These are phyloP conservation scores for Wickerhamomyces tratensis DNA, from an alignment of 805 yeast genomes.

Conservation along the genomic window DNA sequence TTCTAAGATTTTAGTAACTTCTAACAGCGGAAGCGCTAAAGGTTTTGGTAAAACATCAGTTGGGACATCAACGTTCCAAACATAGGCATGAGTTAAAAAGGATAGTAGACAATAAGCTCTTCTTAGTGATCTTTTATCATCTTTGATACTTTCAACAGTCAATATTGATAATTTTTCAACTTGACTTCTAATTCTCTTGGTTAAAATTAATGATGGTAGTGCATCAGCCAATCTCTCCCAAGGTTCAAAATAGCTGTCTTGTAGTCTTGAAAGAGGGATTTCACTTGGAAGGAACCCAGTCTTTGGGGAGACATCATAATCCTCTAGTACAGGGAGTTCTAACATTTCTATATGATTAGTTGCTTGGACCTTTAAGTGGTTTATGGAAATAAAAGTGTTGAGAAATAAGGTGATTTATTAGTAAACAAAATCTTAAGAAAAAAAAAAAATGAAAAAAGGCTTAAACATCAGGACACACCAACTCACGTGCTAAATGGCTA, in stretches of 20 bases:
- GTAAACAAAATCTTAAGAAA: no score
- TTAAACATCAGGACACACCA: no score
- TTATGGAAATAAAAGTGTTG: no score
- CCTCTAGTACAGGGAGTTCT: conserved; percentile 40
- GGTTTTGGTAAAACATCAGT: conserved; percentile 53
- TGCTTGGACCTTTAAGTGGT: no score
- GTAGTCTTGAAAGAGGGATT: conserved; percentile 51
- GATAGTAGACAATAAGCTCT: conserved; percentile 77
- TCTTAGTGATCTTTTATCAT: conserved; percentile 43
- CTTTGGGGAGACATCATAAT: conserved; percentile 59
- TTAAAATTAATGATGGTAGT: conserved; percentile 65
- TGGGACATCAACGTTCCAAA: conserved; percentile 72
- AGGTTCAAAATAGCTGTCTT: conserved; percentile 51
- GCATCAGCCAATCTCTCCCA: conserved; percentile 69
- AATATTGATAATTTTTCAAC: conserved; percentile 61
- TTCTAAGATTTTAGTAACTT: conserved; percentile 47
- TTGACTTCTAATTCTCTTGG: conserved; percentile 48
- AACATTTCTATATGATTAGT: conserved; percentile 2
- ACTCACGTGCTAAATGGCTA: no score
- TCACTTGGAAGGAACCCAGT: conserved; percentile 76
- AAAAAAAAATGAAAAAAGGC: no score
- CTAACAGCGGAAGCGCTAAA: conserved; percentile 62
- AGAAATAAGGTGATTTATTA: no score
- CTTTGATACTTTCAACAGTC: conserved; percentile 29
- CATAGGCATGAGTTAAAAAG: conserved; percentile 79